These are phyloP conservation scores for Xylariaceae sp. DNA, from an alignment of 2,329 filamentous ascomycete genomes.

Conservation along the genomic window DNA sequence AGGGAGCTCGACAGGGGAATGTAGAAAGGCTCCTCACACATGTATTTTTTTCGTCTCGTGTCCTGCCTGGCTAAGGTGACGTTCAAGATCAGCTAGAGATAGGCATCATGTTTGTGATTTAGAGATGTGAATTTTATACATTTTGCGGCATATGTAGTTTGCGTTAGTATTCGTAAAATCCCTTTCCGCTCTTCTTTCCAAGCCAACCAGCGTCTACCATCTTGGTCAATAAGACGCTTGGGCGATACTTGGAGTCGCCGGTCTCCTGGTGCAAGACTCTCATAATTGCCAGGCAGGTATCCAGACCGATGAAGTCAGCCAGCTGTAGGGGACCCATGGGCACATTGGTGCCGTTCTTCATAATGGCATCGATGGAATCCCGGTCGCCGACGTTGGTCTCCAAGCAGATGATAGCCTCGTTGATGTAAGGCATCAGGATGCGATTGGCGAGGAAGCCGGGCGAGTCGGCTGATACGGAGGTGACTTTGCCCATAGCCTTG, in stretches of 20 bases:
- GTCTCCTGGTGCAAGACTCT: constrained; percentile 87
- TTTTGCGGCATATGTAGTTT: neutral
- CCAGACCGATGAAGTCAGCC: constrained; percentile 94
- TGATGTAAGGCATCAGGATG: constrained; percentile 99
- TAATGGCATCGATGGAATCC: constrained; percentile 93
- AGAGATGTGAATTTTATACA: too few relatives aligned
- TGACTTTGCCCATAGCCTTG: constrained; percentile 86
- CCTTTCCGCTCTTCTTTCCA: constrained; percentile 95
- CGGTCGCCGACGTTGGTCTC: constrained; percentile 86
- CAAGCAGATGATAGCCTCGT: constrained; percentile 88
- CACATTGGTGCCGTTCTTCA: constrained; percentile 99
- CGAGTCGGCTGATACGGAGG: constrained; percentile 80
- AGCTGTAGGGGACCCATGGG: constrained; percentile 94
- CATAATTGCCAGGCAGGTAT: constrained; percentile 97
- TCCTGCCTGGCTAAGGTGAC: too few relatives aligned
- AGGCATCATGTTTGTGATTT: too few relatives aligned
- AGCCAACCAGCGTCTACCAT: constrained; percentile 99
- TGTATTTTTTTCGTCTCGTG: too few relatives aligned
- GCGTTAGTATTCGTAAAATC: constrained; percentile 79
- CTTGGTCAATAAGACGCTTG: constrained; percentile 78
- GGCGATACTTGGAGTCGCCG: constrained; percentile 92
- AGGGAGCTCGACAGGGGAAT: too few relatives aligned
- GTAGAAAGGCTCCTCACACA: too few relatives aligned
- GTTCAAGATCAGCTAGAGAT: too few relatives aligned
- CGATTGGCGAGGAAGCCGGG: constrained; percentile 95